These are phyloP conservation scores for Quercus alba DNA, from an alignment of 306 rosid species.

Conservation along the genomic window DNA sequence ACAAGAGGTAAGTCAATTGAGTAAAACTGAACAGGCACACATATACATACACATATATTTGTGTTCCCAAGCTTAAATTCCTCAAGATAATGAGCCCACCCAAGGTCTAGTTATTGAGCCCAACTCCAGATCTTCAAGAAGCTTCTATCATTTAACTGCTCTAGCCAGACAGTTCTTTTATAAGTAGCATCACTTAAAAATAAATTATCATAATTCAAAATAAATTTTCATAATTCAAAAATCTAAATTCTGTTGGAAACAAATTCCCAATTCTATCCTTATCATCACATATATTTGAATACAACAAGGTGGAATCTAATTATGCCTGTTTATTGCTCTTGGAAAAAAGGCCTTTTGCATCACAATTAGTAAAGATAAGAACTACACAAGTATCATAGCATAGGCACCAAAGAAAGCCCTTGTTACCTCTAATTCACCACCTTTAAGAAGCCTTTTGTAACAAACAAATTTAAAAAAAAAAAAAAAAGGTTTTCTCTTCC, in stretches of 20 bases:
- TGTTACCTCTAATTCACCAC: neutral
- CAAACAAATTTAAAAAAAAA: neutral
- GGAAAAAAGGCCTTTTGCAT: neutral
- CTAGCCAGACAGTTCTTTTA: no score
- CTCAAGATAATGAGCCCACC: neutral
- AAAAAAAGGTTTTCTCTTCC: neutral
- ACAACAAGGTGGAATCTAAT: no score
- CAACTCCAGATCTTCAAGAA: no score
- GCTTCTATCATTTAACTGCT: no score
- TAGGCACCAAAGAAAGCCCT: slow-evolving; percentile 1
- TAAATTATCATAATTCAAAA: no score
- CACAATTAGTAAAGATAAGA: slow-evolving; percentile 10
- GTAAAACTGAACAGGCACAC: neutral
- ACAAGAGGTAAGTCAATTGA: neutral
- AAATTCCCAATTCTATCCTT: no score
- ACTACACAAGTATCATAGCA: neutral
- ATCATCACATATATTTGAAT: no score
- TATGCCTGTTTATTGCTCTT: no score
- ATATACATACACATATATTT: neutral
- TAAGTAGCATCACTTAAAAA: no score
- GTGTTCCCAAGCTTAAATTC: neutral
- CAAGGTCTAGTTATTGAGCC: neutral
- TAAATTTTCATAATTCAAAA: no score
- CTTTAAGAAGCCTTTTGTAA: neutral
- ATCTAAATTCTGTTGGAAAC: no score